A percentile compares a stretch with the other conserved stretches of the same genome.
Evolutionary conservation across 257 asterid genomes (phyloP).

Genomic region (Paraleonurus japonicus): DNA sequence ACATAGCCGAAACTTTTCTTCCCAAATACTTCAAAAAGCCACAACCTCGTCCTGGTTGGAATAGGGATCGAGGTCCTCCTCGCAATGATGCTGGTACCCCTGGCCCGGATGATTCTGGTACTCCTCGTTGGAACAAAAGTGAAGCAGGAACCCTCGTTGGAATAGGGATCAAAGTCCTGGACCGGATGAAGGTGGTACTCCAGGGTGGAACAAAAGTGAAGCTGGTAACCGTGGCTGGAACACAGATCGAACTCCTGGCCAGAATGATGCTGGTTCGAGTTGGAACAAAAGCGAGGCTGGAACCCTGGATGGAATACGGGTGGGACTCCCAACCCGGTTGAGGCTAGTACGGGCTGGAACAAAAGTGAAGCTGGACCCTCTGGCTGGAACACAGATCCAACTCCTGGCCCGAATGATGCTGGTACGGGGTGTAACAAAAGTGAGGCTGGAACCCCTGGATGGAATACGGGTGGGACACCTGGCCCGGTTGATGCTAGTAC

Average conservation of each 20-base stretch:
- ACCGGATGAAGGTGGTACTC: slow-evolving; percentile 1
- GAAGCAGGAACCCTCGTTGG: slow-evolving; percentile 26
- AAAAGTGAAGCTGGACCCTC: slow-evolving; percentile 22
- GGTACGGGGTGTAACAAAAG: slow-evolving; percentile 36
- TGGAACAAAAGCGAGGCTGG: slow-evolving; percentile 42
- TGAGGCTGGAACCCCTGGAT: slow-evolving; percentile 17
- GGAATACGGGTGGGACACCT: slow-evolving; percentile 17
- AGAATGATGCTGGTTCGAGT: slow-evolving; percentile 16
- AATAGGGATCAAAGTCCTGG: slow-evolving; percentile 7
- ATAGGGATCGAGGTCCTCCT: slow-evolving; percentile 35
- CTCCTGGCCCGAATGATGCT: slow-evolving; percentile 12
- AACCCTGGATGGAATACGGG: slow-evolving; percentile 30
- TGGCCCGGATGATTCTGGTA: slow-evolving; percentile 17
- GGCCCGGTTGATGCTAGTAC: slow-evolving; percentile 10
- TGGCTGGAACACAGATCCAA: neutral
- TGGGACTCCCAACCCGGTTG: slow-evolving; percentile 20
- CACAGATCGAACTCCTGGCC: slow-evolving; percentile 20
- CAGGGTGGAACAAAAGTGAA: slow-evolving; percentile 22
- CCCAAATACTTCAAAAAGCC: slow-evolving; percentile 62
- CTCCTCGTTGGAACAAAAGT: slow-evolving; percentile 23
- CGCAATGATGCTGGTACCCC: slow-evolving; percentile 38
- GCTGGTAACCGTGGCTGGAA: slow-evolving; percentile 30
- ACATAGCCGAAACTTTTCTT: slow-evolving; percentile 60
- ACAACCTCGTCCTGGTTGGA: slow-evolving; percentile 64
- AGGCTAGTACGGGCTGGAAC: slow-evolving; percentile 18